phyloP scores from a whole-genome alignment of 1,139 yeast genomes.

The Suhomyces choctaworum region DNA sequence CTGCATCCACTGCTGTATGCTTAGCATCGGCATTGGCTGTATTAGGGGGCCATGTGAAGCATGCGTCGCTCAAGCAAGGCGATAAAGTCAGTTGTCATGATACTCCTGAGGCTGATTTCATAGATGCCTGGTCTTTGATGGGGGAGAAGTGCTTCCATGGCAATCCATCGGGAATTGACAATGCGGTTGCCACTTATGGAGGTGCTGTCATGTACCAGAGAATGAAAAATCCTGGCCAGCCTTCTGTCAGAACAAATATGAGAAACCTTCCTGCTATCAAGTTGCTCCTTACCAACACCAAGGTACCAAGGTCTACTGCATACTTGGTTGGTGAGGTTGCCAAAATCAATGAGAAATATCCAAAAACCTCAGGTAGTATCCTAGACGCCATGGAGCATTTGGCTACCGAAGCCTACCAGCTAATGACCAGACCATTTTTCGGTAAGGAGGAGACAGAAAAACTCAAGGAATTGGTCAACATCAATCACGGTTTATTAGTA shows the following conservation, averaged over 20 bases:
- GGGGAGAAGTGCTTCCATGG: conserved; percentile 98
- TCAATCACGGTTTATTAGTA: conserved; percentile 86
- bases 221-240: conserved; percentile 48
- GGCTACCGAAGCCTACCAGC: conserved; percentile 66
- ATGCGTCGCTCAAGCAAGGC: conserved; percentile 28
- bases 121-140: conserved; percentile 85
- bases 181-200: conserved; percentile 93
- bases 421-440: conserved; percentile 54
- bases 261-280: conserved; percentile 74
- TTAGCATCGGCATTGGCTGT: conserved; percentile 72
- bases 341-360: conserved; percentile 49
- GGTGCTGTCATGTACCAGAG: conserved; percentile 93
- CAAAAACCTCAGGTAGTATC: conserved; percentile 56
- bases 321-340: conserved; percentile 79
- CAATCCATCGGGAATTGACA: conserved; percentile 95
- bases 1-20: conserved; percentile 89
- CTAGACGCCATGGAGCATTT: conserved; percentile 70
- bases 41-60: conserved; percentile 55
- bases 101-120: conserved; percentile 52
- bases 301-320: conserved; percentile 84
- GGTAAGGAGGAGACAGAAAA: conserved; percentile 45
- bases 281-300: conserved; percentile 78
- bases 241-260: conserved; percentile 64
- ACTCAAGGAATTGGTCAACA: conserved; percentile 66
- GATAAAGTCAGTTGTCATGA: conserved; percentile 36